Evolutionary conservation across 106 monocot species (phyloP).

Genomic region (Apostasia ramifera): DNA sequence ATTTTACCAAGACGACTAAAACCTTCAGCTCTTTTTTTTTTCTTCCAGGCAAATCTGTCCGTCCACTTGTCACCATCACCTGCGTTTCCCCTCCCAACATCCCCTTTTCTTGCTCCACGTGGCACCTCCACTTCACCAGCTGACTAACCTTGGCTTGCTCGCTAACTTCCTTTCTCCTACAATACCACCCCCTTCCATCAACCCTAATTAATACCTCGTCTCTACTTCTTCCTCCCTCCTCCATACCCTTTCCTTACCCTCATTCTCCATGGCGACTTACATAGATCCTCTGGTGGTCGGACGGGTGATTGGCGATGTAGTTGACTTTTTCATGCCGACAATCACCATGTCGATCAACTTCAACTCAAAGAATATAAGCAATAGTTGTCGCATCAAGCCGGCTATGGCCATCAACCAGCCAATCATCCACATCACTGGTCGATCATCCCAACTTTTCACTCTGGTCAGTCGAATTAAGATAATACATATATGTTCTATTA

Average conservation of each 20-base stretch:
- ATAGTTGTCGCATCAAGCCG: slow-evolving; percentile 61
- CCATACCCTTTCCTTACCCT: neutral
- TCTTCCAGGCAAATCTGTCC: no score
- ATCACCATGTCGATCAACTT: slow-evolving; percentile 44
- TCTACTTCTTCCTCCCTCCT: no score
- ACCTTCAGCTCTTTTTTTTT: no score
- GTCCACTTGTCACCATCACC: neutral
- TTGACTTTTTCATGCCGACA: slow-evolving; percentile 64
- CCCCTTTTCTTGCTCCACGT: neutral
- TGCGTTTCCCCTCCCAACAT: neutral
- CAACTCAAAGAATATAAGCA: slow-evolving; percentile 55
- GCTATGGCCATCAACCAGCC: slow-evolving; percentile 36
- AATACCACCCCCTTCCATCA: neutral
- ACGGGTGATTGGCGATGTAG: slow-evolving; percentile 79
- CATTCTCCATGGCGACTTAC: slow-evolving; percentile 30
- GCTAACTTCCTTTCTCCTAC: neutral
- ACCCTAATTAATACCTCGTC: neutral
- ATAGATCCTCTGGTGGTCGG: slow-evolving; percentile 72
- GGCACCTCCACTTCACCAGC: neutral
- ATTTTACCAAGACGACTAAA: neutral
- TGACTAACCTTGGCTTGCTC: no score
- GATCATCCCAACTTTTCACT: slow-evolving; percentile 29
- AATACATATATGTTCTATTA: no score
- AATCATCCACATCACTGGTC: slow-evolving; percentile 41
- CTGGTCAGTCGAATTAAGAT: slow-evolving; percentile 25